phyloP scores from a whole-genome alignment of 2,329 filamentous ascomycete species.

The Scedosporium aurantiacum region DNA sequence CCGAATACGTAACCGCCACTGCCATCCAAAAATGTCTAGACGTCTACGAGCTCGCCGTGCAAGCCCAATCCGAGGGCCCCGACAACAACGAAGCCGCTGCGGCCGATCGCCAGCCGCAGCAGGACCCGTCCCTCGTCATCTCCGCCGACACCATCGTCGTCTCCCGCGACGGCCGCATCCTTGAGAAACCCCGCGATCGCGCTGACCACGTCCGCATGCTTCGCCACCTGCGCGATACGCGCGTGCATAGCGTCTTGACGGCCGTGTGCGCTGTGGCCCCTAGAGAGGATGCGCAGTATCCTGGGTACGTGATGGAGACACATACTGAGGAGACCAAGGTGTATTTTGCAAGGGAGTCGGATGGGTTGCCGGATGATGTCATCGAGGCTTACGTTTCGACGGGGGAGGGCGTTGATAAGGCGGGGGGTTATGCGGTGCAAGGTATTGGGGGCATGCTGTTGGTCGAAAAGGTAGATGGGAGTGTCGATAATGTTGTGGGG shows the following conservation, averaged over 20 bases:
- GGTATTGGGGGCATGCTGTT: slow-evolving; percentile 77
- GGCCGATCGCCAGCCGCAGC: too few relatives aligned
- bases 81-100: neutral
- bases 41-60: slow-evolving; percentile 45
- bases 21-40: slow-evolving; percentile 72
- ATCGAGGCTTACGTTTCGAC: slow-evolving; percentile 71
- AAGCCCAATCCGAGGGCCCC: slow-evolving; percentile 27
- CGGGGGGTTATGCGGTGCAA: slow-evolving; percentile 90
- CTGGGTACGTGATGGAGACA: slow-evolving; percentile 73
- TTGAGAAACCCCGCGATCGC: slow-evolving; percentile 84
- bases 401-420: slow-evolving; percentile 89
- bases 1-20: slow-evolving; percentile 85
- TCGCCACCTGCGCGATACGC: slow-evolving; percentile 65
- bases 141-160: slow-evolving; percentile 88
- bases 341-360: slow-evolving; percentile 59
- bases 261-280: slow-evolving; percentile 77
- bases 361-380: slow-evolving; percentile 62
- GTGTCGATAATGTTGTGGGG: slow-evolving; percentile 89
- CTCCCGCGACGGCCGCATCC: slow-evolving; percentile 59
- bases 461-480: slow-evolving; percentile 80
- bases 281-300: slow-evolving; percentile 65
- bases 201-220: slow-evolving; percentile 78
- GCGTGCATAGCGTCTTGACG: slow-evolving; percentile 73
- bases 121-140: slow-evolving; percentile 74
- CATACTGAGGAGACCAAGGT: slow-evolving; percentile 87